Evolutionary conservation across 1,139 yeast genomes (phyloP), one percentile per base, ranked within the genome.

Genomic region (Sugiyamaella grinbergsii): DNA sequence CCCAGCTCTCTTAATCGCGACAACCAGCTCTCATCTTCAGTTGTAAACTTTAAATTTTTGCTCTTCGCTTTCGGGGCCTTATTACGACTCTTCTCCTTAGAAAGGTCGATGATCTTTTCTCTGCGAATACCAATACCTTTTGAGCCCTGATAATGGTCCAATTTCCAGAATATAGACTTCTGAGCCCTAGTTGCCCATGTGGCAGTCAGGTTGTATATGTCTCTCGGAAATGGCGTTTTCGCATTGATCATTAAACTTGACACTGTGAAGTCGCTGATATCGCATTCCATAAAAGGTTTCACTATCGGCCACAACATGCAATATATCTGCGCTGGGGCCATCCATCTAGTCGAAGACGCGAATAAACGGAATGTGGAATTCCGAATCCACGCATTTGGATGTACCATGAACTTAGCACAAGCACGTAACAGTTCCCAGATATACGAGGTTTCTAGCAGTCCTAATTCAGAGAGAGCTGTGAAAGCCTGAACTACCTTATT

Each of bases 331-430:
- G 97, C 95, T 28, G 82, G 76, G 13, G 83, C 74, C 39, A 90
- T 68, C 61, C 82, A 82, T 2, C 74, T 73, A 2, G 87, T 80
- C 2, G 86, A 77, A 0, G 85, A 77, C 1, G 85, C 72, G 1
- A 90, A 73, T 46, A 90, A 72, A 3, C 76, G 70, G 33, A 90
- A 64, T 0, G 85, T 80, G 2, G 86, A 78, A 54, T 85, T 88
- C 41, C 96, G 72, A 6, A 93, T 83, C 84, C 95, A 84, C 52
- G 82, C 84, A 66, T 90, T 90, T 0, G 98, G 98, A 63, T 90
- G 97, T 7, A 93, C 67, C 0, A 85, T 65, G 42, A 84, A 71
- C 46, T 80, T 78, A 3, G 79, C 69, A 0, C 80, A 71, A 2
- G 73, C 68, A 3, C 69, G 69, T 8, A 81, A 67, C 3, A 82